phyloP scores from a whole-genome alignment of 805 yeast genomes.

The Tetrapisispora arboricola region DNA sequence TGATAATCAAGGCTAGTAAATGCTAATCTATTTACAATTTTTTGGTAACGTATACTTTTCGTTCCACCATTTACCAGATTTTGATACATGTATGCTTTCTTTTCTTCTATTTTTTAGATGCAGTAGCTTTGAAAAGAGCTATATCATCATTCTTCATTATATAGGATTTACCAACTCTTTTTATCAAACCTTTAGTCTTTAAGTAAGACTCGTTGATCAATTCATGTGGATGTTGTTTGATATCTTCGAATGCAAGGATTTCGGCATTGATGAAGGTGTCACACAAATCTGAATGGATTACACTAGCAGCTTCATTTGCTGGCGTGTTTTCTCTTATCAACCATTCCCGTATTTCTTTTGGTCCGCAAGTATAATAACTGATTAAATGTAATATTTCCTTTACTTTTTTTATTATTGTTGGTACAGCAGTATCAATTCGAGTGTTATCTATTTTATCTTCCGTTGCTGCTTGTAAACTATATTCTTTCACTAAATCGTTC shows the following conservation, averaged over 20 bases:
- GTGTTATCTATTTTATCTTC: conserved; percentile 14
- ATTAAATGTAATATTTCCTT: conserved; percentile 59
- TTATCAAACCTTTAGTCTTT: conserved; percentile 21
- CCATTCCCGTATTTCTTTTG: conserved; percentile 82
- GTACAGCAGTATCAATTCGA: conserved; percentile 41
- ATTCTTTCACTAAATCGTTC: conserved; percentile 15
- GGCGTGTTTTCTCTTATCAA: conserved; percentile 62
- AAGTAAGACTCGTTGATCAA: conserved; percentile 16
- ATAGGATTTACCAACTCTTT: conserved; percentile 54
- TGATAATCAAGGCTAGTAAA: no score
- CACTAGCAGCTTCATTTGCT: conserved; percentile 87
- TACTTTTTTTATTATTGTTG: conserved; percentile 56
- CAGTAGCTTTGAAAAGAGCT: conserved; percentile 59
- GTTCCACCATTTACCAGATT: no score
- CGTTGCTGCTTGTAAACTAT: conserved; percentile 31
- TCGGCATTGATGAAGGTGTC: conserved; percentile 73
- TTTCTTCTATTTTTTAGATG: conserved; percentile 42
- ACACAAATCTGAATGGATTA: conserved; percentile 77
- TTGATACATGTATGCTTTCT: not conserved
- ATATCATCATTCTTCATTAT: conserved; percentile 79
- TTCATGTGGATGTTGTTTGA: conserved; percentile 18
- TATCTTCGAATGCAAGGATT: conserved; percentile 58
- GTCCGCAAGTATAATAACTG: conserved; percentile 83
- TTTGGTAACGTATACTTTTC: no score
- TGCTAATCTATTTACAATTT: no score